Base-by-base conservation (phyloP, 352 stramenopile genomes). In the Phytophthora crassamura region DNA sequence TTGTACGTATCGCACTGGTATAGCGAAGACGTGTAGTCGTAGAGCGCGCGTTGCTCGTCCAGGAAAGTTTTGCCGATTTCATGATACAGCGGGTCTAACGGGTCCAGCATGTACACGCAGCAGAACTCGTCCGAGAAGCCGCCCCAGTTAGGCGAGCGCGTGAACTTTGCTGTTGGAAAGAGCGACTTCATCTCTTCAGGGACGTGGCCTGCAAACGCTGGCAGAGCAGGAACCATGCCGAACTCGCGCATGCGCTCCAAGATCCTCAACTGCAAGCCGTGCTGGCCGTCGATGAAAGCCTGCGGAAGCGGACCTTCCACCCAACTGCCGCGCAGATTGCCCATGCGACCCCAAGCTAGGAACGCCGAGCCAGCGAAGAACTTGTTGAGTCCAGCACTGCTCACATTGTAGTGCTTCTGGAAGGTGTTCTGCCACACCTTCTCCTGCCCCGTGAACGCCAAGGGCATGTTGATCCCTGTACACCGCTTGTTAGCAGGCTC, bases 291-390 rank as follows among this genome's bases (percentile, higher is more conserved):
- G 55, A 97, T 97, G 53, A 91, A 97, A 3, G 77, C 75, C 67
- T 90, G 80, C 0, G 90, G 88, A 6, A 97, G 71, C 16, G 90
- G 90, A 0, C 90, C 90, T 48, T 90, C 84, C 48, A 94, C 85
- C 78, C 86, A 93, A 56, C 78, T 94, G 20, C 88, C 87, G 20
- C 94, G 89, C 9, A 97, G 50, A 47, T 97, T 96, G 50, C 95
- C 86, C 81, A 96, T 96, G 49, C 93, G 70, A n/a, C 87, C 80
- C 91, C 91, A 97, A 3, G 91, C 87, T 14, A 98, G 62, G 57
- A 97, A 97, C 0, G 90, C 90, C 3, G 89, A 77, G 0, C 91
- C 90, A 3, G 92, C 88, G 52, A 97, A 98, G 67, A 96, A 97
- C 54, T 93, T 94, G 64, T 87, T 61, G 46, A 97, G 72, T 0